A percentile compares a stretch with the other conserved stretches of the same genome.
These are phyloP conservation scores for Papiliotrema flavescens DNA, from an alignment of 1,284 basidiomycete species.

Conservation along the genomic window DNA sequence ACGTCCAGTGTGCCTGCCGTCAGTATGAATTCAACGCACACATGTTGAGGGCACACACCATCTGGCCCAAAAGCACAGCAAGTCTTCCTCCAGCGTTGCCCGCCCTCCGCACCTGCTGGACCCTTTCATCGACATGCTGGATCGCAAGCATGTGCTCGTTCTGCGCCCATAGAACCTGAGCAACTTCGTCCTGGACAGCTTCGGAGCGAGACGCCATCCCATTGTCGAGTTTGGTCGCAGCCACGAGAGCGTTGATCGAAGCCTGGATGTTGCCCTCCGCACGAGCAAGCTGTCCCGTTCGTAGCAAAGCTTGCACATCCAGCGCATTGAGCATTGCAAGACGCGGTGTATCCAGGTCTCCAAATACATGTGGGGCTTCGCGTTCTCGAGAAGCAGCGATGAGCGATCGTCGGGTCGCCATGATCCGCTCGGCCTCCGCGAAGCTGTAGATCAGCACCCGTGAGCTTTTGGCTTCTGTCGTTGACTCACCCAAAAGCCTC, in stretches of 20 bases:
- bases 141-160: conserved; percentile 81
- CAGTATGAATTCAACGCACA: not conserved
- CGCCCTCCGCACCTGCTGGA: conserved; percentile 1
- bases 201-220: conserved; percentile 47
- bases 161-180: conserved; percentile 84
- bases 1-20: conserved; percentile 78
- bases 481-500: conserved; percentile 15
- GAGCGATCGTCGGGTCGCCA: conserved; percentile 79
- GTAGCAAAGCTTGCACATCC: conserved; percentile 69
- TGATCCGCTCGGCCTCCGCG: conserved; percentile 66
- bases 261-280: conserved; percentile 68
- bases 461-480: conserved; percentile 1
- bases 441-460: conserved; percentile 57
- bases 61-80: conserved; percentile 48
- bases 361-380: conserved; percentile 58
- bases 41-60: conserved; percentile 53
- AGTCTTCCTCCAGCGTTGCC: conserved; percentile 7
- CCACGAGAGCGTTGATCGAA: conserved; percentile 78
- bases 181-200: conserved; percentile 61
- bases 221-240: conserved; percentile 64
- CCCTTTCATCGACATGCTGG: conserved; percentile 56
- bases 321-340: conserved; percentile 57
- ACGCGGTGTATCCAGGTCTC: conserved; percentile 61
- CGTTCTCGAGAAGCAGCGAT: conserved; percentile 65
- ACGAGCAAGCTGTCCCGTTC: conserved; percentile 71